Conservation (phyloP, 495 filamentous ascomycete genomes). For the Zalerion maritima region DNA sequence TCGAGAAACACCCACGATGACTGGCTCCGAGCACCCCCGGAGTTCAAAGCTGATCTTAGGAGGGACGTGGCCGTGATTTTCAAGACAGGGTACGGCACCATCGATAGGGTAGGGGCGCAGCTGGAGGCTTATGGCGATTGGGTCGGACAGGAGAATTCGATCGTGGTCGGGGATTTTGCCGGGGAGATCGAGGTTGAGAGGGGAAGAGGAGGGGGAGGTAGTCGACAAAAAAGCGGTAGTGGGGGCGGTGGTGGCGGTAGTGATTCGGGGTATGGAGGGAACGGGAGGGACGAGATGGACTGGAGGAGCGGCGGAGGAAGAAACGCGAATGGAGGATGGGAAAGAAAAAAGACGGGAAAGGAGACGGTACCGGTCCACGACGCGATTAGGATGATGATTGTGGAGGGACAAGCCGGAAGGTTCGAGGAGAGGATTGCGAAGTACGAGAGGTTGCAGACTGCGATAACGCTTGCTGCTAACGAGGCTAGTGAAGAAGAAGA, state of each 20-base stretch:
- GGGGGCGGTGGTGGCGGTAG: no score
- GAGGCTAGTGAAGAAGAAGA: no score
- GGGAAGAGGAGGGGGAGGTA: background rate
- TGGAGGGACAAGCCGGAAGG: slow-evolving; percentile 12
- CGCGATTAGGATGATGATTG: slow-evolving; percentile 19
- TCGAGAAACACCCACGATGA: background rate
- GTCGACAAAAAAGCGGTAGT: no score
- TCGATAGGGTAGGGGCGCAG: slow-evolving; percentile 17
- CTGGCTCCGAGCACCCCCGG: background rate
- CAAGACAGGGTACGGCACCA: slow-evolving; percentile 33
- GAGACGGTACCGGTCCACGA: slow-evolving; percentile 20
- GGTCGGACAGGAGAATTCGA: slow-evolving; percentile 15
- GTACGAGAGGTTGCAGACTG: no score
- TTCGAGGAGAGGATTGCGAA: slow-evolving; percentile 18
- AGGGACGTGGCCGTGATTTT: slow-evolving; percentile 26
- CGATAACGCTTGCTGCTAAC: no score
- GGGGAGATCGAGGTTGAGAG: slow-evolving; percentile 7
- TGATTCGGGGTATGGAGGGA: no score
- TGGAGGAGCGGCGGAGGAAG: no score
- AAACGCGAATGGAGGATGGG: no score
- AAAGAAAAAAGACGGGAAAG: no score
- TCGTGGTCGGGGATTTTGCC: slow-evolving; percentile 28
- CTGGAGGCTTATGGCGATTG: slow-evolving; percentile 21
- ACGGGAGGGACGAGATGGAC: no score
- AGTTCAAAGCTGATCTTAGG: slow-evolving; percentile 8